phyloP scores from a whole-genome alignment of 306 rosid species.

The Vicia sativa region DNA sequence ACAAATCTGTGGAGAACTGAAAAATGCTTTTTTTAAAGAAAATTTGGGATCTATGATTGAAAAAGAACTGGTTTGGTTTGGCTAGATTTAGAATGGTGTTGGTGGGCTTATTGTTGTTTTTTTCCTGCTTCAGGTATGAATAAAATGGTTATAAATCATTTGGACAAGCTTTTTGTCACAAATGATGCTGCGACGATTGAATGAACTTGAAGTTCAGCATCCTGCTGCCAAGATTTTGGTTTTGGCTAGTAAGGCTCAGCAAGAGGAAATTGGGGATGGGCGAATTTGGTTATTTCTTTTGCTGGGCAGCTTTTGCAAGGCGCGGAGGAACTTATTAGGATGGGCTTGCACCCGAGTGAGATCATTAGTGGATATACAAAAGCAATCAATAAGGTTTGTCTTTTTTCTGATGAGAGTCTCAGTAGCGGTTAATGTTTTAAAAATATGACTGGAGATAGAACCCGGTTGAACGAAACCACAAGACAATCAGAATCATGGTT shows the following conservation, averaged over 20 bases:
- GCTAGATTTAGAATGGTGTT: conserved; percentile 20
- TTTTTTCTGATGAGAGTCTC: conserved; percentile 7
- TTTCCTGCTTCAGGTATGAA: conserved; percentile 65
- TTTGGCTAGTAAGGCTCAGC: conserved; percentile 88
- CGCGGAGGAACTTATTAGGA: conserved; percentile 92
- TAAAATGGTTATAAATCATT: conserved; percentile 96
- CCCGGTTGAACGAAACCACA: not conserved
- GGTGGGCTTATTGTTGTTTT: conserved; percentile 1
- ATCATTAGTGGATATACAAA: conserved; percentile 90
- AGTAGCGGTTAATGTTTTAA: not conserved
- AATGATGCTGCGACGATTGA: conserved; percentile 85
- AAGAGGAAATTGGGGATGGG: conserved; percentile 98
- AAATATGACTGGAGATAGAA: not conserved
- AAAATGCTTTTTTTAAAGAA: not conserved
- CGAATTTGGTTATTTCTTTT: conserved; percentile 85
- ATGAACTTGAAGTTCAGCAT: conserved; percentile 94
- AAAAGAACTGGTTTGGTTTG: not conserved
- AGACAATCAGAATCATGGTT: not conserved
- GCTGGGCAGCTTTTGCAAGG: conserved; percentile 89
- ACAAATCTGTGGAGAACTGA: not conserved
- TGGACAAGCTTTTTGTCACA: conserved; percentile 92
- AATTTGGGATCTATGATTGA: not conserved
- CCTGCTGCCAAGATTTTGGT: conserved; percentile 97
- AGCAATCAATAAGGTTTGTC: conserved; percentile 74
- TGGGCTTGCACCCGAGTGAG: conserved; percentile 95